Evolutionary conservation across 805 yeast species (phyloP).

Genomic region (Candida sithepensis): DNA sequence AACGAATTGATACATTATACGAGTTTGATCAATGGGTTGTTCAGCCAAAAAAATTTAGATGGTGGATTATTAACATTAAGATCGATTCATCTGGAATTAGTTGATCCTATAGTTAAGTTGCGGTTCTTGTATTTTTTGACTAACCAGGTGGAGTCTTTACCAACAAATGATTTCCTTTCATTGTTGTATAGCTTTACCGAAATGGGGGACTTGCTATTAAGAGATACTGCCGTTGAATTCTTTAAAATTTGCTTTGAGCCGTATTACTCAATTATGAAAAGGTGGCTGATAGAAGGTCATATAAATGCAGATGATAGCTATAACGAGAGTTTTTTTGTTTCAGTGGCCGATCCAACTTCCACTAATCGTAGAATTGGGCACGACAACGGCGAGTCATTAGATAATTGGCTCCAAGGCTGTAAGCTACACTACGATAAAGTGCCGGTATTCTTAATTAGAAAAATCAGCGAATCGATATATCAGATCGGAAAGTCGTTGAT

Average conservation of each 20-base stretch:
- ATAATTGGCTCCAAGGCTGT: background rate
- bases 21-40: slow-evolving; percentile 33
- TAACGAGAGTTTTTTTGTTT: slow-evolving; percentile 59
- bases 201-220: slow-evolving; percentile 62
- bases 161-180: slow-evolving; percentile 54
- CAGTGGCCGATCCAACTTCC: slow-evolving; percentile 1
- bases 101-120: slow-evolving; percentile 50
- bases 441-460: slow-evolving; percentile 42
- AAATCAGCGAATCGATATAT: slow-evolving; percentile 43
- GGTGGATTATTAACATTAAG: slow-evolving; percentile 29
- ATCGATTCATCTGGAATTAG: slow-evolving; percentile 38
- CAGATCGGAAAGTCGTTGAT: slow-evolving; percentile 71
- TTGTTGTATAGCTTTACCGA: slow-evolving; percentile 44
- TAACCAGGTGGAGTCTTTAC: slow-evolving; percentile 26
- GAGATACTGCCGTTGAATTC: slow-evolving; percentile 39
- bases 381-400: background rate
- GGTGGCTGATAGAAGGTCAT: slow-evolving; percentile 72
- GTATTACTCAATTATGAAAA: slow-evolving; percentile 53
- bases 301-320: slow-evolving; percentile 38
- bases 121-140: slow-evolving; percentile 51
- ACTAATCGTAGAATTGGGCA: background rate
- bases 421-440: slow-evolving; percentile 28
- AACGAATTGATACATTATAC: slow-evolving; percentile 35
- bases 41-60: slow-evolving; percentile 25
- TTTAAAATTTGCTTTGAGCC: slow-evolving; percentile 50